Percentiles rank a stretch among this genome's conserved stretches.
Conservation (phyloP, 768 basidiomycete species). For the Kwoniella sp. region DNA sequence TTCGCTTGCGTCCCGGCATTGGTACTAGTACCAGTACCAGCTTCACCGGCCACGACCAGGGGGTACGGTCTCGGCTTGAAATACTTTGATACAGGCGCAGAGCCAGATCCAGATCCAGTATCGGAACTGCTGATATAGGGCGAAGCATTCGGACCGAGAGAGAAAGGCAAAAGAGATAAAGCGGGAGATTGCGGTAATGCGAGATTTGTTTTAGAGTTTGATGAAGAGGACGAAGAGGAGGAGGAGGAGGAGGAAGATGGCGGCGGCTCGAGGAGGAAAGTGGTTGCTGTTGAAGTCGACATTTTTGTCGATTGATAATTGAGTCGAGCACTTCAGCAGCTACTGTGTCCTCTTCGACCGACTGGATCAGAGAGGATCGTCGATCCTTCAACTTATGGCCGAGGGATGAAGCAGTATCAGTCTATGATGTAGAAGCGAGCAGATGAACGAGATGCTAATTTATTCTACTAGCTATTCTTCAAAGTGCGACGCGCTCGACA, state of each 20-base stretch:
- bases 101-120: neutral
- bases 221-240: slow-evolving; percentile 21
- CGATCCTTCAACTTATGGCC: too few species aligned
- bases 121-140: slow-evolving; percentile 20
- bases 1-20: too few species aligned
- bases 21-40: neutral
- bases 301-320: neutral
- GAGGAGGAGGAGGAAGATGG: slow-evolving; percentile 20
- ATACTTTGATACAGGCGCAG: slow-evolving; percentile 27
- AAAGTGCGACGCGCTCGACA: too few species aligned
- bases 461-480: too few species aligned
- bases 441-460: too few species aligned
- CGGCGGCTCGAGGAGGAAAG: slow-evolving; percentile 1
- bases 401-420: too few species aligned
- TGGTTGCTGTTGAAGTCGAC: slow-evolving; percentile 1
- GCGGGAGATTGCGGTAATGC: slow-evolving; percentile 19
- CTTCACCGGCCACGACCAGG: too few species aligned
- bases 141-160: slow-evolving; percentile 30
- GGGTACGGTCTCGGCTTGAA: slow-evolving; percentile 37
- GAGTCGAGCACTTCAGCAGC: too few species aligned
- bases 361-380: too few species aligned
- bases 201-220: neutral
- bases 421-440: too few species aligned
- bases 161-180: slow-evolving; percentile 46
- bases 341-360: too few species aligned